Evolutionary conservation across 1,284 basidiomycete species (phyloP).

Genomic region (Ganoderma sp.): DNA sequence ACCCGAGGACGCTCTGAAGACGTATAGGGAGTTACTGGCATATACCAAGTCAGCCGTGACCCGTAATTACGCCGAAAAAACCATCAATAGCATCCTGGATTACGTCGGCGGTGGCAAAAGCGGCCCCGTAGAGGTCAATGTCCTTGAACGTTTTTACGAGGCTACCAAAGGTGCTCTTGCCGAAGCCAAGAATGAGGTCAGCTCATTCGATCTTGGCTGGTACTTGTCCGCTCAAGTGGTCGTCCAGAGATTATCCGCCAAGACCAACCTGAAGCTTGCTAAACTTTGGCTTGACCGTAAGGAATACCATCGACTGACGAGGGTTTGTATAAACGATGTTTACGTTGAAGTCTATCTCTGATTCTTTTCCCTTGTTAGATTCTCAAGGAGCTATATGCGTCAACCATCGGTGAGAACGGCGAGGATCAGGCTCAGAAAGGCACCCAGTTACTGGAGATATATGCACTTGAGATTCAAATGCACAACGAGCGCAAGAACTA

Average conservation of each 20-base stretch:
- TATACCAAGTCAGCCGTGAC: conserved; percentile 95
- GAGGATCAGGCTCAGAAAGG: conserved; percentile 90
- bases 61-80: conserved; percentile 94
- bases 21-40: conserved; percentile 84
- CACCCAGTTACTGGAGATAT: conserved; percentile 95
- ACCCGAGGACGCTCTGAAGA: conserved; percentile 84
- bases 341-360: neutral
- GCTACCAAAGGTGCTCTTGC: conserved; percentile 89
- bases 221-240: conserved; percentile 3
- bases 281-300: conserved; percentile 97
- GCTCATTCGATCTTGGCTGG: conserved; percentile 29
- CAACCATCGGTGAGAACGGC: conserved; percentile 68
- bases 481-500: conserved; percentile 95
- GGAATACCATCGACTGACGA: conserved; percentile 86
- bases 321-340: conserved; percentile 45
- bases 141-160: conserved; percentile 95
- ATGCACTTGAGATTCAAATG: conserved; percentile 99
- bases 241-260: conserved; percentile 84
- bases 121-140: conserved; percentile 82
- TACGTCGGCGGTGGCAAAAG: conserved; percentile 95
- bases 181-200: conserved; percentile 94
- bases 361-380: conserved; percentile 50
- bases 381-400: conserved; percentile 72
- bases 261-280: conserved; percentile 96
- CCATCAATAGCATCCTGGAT: conserved; percentile 98